These are phyloP conservation scores for Phytopythium aichiense DNA, from an alignment of 352 stramenopile species.

Conservation along the genomic window DNA sequence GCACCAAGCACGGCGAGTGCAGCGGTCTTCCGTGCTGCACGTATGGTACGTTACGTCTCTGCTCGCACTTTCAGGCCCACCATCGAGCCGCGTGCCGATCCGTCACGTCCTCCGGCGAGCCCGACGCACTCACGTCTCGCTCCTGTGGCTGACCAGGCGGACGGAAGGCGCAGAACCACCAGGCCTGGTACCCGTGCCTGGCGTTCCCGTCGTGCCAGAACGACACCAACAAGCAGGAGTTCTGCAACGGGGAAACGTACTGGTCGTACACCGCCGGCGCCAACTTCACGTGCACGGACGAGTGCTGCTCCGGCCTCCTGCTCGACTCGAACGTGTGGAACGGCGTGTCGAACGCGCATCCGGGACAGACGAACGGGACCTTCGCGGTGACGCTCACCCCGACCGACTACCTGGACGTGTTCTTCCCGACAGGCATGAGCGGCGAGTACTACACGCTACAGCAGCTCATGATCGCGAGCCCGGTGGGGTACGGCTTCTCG, in stretches of 20 bases:
- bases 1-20: constrained; percentile 62
- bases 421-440: constrained; percentile 40
- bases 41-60: constrained; percentile 25
- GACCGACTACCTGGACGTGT: constrained; percentile 60
- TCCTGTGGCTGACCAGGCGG: constrained; percentile 10
- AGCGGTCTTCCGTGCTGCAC: constrained; percentile 73
- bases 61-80: background rate
- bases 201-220: constrained; percentile 73
- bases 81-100: background rate
- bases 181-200: constrained; percentile 81
- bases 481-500: constrained; percentile 60
- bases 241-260: constrained; percentile 44
- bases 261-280: constrained; percentile 54
- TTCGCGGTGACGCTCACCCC: constrained; percentile 75
- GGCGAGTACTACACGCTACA: constrained; percentile 52
- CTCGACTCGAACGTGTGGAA: constrained; percentile 76
- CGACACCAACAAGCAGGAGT: constrained; percentile 56
- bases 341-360: constrained; percentile 44
- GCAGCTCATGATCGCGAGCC: constrained; percentile 75
- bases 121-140: background rate
- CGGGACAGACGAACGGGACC: constrained; percentile 68
- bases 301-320: constrained; percentile 62
- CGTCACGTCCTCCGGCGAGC: too few species aligned
- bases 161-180: constrained; percentile 57
- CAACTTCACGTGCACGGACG: constrained; percentile 64